These are phyloP conservation scores for Vitellaria paradoxa DNA, from an alignment of 179 eudicot genomes.

Conservation along the genomic window DNA sequence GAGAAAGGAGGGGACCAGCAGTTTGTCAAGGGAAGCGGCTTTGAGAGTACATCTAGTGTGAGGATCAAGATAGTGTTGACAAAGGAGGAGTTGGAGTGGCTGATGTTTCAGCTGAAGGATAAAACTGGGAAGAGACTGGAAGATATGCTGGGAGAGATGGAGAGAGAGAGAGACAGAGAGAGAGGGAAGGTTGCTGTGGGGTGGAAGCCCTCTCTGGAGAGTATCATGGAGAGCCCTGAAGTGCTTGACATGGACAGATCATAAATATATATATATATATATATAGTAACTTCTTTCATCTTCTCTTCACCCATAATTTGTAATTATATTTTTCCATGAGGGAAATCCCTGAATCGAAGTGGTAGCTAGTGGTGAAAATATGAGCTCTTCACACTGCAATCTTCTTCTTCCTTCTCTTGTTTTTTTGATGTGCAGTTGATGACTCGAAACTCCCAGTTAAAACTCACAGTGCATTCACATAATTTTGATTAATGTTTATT, in stretches of 20 bases:
- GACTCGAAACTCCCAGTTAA: no score
- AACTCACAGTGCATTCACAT: no score
- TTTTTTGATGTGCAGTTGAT: no score
- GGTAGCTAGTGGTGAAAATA: no score
- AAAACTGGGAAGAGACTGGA: constrained; percentile 29
- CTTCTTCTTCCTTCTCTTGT: no score
- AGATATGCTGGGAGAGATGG: constrained; percentile 17
- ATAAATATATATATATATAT: no score
- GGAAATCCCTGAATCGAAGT: no score
- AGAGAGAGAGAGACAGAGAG: background rate
- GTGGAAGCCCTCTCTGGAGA: constrained; percentile 47
- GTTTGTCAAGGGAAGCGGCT: constrained; percentile 13
- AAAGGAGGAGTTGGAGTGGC: constrained; percentile 47
- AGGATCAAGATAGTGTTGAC: constrained; percentile 48
- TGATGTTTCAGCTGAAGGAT: constrained; percentile 33
- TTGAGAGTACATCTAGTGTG: constrained; percentile 13
- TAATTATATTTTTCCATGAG: no score
- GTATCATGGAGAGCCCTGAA: constrained; percentile 43
- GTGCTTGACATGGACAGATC: constrained; percentile 32
- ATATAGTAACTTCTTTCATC: no score
- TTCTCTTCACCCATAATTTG: no score
- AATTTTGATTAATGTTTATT: no score
- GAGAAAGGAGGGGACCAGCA: background rate
- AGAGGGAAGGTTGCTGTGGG: constrained; percentile 23
- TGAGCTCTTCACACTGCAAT: no score